Evolutionary conservation across 164 flowering plant species (phyloP).

Genomic region (Euptelea pleiosperma): DNA sequence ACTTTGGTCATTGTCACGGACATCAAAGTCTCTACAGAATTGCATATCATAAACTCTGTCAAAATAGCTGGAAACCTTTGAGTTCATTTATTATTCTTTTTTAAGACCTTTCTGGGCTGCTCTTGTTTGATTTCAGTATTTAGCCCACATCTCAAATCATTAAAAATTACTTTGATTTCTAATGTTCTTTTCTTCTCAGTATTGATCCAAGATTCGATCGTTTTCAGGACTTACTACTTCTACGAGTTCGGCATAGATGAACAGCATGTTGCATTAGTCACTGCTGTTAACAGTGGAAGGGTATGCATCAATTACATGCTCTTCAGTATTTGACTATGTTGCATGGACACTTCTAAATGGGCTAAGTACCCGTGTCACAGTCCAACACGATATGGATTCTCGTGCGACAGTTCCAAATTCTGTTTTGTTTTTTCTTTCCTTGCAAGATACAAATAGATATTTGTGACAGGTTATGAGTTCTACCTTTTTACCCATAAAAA

Average conservation of each 20-base stretch:
- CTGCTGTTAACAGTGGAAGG: conserved; percentile 80
- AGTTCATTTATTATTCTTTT: not conserved
- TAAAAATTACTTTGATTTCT: not conserved
- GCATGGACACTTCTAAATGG: too few species aligned
- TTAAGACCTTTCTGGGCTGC: not conserved
- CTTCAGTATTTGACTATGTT: not conserved
- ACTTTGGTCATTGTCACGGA: too few species aligned
- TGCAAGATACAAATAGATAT: too few species aligned
- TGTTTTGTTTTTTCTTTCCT: too few species aligned
- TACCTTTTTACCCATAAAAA: too few species aligned
- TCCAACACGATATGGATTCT: too few species aligned
- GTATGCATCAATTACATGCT: conserved; percentile 26
- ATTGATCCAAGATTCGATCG: not conserved
- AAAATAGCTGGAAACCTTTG: not conserved
- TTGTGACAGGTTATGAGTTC: not conserved
- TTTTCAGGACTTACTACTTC: conserved; percentile 79
- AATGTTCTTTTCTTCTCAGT: not conserved
- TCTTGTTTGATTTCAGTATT: not conserved
- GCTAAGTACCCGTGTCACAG: too few species aligned
- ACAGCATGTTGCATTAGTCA: conserved; percentile 78
- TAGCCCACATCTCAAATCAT: not conserved
- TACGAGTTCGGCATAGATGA: conserved; percentile 78
- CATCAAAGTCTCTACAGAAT: too few species aligned
- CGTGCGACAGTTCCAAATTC: too few species aligned
- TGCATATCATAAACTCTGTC: not conserved